A percentile compares a stretch with the other conserved stretches of the same genome.
Conservation (phyloP, 208 protist genomes). For the Crithidia sp. region DNA sequence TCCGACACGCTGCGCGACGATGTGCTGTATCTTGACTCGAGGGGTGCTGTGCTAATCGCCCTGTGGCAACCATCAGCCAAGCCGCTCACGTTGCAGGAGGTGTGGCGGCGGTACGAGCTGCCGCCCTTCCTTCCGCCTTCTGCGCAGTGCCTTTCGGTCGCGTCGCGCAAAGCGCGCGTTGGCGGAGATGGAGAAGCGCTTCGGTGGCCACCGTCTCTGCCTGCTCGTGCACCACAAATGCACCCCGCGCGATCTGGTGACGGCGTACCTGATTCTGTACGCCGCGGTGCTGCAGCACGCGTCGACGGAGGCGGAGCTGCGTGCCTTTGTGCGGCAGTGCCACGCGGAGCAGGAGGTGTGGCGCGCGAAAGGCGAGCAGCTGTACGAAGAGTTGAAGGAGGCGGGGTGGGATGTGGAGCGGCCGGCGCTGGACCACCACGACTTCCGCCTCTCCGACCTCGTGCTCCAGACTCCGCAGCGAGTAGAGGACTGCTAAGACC, state of each 20-base stretch:
- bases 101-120: conserved; percentile 52
- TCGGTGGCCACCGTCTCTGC: conserved; percentile 46
- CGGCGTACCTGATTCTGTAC: conserved; percentile 73
- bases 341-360: conserved; percentile 50
- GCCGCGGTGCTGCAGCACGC: conserved; percentile 67
- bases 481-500: no score
- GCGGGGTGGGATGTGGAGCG: conserved; percentile 71
- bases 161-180: not conserved
- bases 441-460: conserved; percentile 66
- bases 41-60: conserved; percentile 60
- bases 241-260: conserved; percentile 53
- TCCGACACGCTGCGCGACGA: conserved; percentile 57
- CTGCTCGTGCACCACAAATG: conserved; percentile 74
- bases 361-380: conserved; percentile 18
- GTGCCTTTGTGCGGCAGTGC: conserved; percentile 57
- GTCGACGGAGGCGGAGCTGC: conserved; percentile 37
- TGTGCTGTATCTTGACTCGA: conserved; percentile 62
- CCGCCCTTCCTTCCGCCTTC: conserved; percentile 19
- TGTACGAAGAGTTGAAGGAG: conserved; percentile 34
- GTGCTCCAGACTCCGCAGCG: not conserved
- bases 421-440: conserved; percentile 63
- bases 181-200: conserved; percentile 22
- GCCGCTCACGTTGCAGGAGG: conserved; percentile 53
- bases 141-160: conserved; percentile 13
- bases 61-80: conserved; percentile 56